Conservation (phyloP, 176 grass and related monocot species). For the Juncus inflexus region DNA sequence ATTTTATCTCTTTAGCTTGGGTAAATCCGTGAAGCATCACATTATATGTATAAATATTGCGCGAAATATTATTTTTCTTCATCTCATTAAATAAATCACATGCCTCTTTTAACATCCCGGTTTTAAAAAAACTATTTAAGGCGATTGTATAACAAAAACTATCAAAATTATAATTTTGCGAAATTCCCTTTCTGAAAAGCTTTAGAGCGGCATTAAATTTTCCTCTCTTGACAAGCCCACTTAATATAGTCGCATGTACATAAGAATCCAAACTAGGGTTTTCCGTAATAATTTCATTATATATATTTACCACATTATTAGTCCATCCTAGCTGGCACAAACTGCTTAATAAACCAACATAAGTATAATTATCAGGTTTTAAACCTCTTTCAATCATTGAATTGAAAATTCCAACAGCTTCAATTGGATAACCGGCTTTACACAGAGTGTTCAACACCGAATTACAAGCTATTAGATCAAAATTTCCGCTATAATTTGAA, state of each 20-base stretch:
- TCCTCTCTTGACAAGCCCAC: slow-evolving; percentile 56
- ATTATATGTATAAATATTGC: slow-evolving; percentile 68
- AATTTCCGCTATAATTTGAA: slow-evolving; percentile 31
- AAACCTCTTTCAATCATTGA: slow-evolving; percentile 40
- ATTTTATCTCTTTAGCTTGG: slow-evolving; percentile 49
- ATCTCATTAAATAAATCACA: slow-evolving; percentile 64
- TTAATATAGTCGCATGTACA: slow-evolving; percentile 56
- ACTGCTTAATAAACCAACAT: slow-evolving; percentile 56
- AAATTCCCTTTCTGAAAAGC: slow-evolving; percentile 47
- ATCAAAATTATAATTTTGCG: slow-evolving; percentile 53
- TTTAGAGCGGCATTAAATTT: slow-evolving; percentile 35
- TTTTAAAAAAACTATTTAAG: slow-evolving; percentile 61
- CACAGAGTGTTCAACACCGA: slow-evolving; percentile 55
- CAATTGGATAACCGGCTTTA: slow-evolving; percentile 70
- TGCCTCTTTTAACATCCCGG: slow-evolving; percentile 53
- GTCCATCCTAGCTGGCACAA: slow-evolving; percentile 47
- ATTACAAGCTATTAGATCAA: slow-evolving; percentile 71
- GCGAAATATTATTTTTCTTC: slow-evolving; percentile 56
- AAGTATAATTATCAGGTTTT: slow-evolving; percentile 75
- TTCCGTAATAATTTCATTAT: slow-evolving; percentile 36
- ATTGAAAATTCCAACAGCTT: slow-evolving; percentile 53
- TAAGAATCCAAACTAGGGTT: slow-evolving; percentile 44
- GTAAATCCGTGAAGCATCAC: slow-evolving; percentile 73
- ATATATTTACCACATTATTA: slow-evolving; percentile 41
- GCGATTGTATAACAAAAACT: slow-evolving; percentile 60